Conservation (phyloP, 1,284 basidiomycete genomes). For the Cutaneotrichosporon sp. region DNA sequence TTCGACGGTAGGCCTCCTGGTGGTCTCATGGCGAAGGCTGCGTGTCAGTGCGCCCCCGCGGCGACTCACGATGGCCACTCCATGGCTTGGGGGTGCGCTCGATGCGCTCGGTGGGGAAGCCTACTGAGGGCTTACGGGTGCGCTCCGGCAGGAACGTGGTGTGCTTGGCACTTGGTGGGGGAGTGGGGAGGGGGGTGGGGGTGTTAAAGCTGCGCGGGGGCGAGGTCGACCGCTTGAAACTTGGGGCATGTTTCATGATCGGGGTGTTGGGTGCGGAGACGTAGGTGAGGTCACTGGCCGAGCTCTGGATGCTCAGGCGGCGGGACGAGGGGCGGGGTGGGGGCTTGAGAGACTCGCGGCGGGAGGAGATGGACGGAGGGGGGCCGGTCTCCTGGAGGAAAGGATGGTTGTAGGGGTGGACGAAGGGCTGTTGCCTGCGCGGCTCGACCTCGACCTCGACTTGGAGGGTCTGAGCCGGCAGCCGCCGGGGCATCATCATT, state of each 20-base stretch:
- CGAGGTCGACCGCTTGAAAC: too few relatives aligned
- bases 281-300: background rate
- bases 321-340: background rate
- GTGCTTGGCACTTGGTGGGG: background rate
- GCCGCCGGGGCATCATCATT: background rate
- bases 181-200: background rate
- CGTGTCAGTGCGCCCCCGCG: background rate
- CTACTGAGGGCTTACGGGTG: too few relatives aligned
- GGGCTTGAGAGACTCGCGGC: too few relatives aligned
- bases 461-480: too few relatives aligned
- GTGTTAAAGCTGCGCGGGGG: background rate
- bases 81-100: background rate
- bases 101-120: too few relatives aligned
- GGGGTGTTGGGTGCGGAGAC: background rate
- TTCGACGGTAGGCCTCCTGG: background rate
- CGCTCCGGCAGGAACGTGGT: background rate
- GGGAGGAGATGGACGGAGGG: too few relatives aligned
- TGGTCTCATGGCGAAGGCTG: background rate
- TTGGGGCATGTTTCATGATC: too few relatives aligned
- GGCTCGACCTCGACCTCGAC: background rate
- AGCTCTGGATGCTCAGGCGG: background rate
- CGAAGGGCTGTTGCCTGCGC: background rate
- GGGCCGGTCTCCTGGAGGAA: background rate
- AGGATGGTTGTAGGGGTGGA: background rate
- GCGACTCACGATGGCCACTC: constrained; percentile 1